These are phyloP conservation scores for Penicillium sp. DNA, from an alignment of 2,329 filamentous ascomycete species.

Conservation along the genomic window DNA sequence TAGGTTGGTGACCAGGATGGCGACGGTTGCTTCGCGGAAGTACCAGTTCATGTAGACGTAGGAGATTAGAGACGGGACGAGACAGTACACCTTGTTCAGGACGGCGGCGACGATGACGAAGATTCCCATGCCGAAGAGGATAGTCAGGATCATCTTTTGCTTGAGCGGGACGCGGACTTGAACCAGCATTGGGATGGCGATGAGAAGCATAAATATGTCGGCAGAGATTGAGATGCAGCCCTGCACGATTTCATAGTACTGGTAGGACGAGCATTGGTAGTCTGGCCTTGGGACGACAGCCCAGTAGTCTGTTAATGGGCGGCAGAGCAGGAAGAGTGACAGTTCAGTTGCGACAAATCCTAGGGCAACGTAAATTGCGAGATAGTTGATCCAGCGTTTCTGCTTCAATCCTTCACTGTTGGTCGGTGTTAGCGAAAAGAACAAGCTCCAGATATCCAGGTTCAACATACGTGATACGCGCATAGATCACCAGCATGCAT, in stretches of 20 bases:
- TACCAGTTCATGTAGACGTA: slow-evolving; percentile 50
- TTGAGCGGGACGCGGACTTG: slow-evolving; percentile 41
- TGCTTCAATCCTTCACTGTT: slow-evolving; percentile 33
- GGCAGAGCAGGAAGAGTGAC: slow-evolving; percentile 51
- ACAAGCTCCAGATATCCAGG: not conserved
- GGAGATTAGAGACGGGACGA: slow-evolving; percentile 41
- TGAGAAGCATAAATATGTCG: slow-evolving; percentile 43
- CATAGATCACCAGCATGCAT: slow-evolving; percentile 54
- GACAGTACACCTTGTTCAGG: slow-evolving; percentile 50
- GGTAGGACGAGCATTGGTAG: slow-evolving; percentile 44
- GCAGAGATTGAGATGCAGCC: slow-evolving; percentile 47
- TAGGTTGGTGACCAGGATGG: slow-evolving; percentile 51
- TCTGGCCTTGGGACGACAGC: slow-evolving; percentile 49
- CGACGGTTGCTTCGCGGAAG: slow-evolving; percentile 46
- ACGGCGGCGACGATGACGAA: slow-evolving; percentile 51
- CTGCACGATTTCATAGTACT: slow-evolving; percentile 47
- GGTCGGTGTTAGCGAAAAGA: slow-evolving; percentile 4
- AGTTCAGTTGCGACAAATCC: slow-evolving; percentile 51
- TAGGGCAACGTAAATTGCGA: slow-evolving; percentile 43
- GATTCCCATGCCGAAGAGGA: slow-evolving; percentile 46
- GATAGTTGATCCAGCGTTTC: slow-evolving; percentile 37
- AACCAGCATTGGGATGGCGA: slow-evolving; percentile 44
- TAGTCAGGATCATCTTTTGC: slow-evolving; percentile 43
- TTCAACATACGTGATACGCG: slow-evolving; percentile 46
- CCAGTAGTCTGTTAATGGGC: slow-evolving; percentile 52